Percentiles rank a stretch among this genome's conserved stretches.
phyloP scores from a whole-genome alignment of 108 stramenopile species.

The Conticribra weissflogii region DNA sequence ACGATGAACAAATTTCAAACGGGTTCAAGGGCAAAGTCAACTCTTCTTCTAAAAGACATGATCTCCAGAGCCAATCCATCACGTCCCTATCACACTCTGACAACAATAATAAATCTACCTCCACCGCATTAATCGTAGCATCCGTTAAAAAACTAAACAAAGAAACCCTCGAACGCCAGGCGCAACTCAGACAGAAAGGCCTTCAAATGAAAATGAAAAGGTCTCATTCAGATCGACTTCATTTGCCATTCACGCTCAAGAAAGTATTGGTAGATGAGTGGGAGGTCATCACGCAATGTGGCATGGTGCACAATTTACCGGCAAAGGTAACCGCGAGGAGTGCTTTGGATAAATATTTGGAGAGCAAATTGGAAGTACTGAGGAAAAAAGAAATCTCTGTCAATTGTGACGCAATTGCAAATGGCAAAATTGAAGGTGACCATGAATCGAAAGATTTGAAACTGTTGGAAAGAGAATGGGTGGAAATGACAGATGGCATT shows the following conservation, averaged over 20 bases:
- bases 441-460: neutral
- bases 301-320: constrained; percentile 66
- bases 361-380: constrained; percentile 28
- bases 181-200: constrained; percentile 30
- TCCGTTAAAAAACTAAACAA: constrained; percentile 12
- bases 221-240: constrained; percentile 19
- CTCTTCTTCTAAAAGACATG: too few relatives aligned
- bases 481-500: constrained; percentile 75
- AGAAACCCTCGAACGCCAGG: constrained; percentile 26
- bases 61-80: too few relatives aligned
- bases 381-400: constrained; percentile 18
- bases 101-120: too few relatives aligned
- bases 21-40: too few relatives aligned
- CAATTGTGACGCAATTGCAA: constrained; percentile 2
- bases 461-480: constrained; percentile 53
- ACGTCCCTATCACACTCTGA: too few relatives aligned
- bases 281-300: constrained; percentile 75
- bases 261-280: constrained; percentile 80
- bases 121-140: too few relatives aligned
- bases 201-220: constrained; percentile 24
- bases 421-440: neutral
- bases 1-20: too few relatives aligned
- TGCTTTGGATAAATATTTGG: constrained; percentile 56
- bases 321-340: constrained; percentile 53
- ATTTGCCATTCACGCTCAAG: constrained; percentile 68